Base-by-base conservation (phyloP, 78 protist genomes). In the Cavenderia fasciculata region DNA sequence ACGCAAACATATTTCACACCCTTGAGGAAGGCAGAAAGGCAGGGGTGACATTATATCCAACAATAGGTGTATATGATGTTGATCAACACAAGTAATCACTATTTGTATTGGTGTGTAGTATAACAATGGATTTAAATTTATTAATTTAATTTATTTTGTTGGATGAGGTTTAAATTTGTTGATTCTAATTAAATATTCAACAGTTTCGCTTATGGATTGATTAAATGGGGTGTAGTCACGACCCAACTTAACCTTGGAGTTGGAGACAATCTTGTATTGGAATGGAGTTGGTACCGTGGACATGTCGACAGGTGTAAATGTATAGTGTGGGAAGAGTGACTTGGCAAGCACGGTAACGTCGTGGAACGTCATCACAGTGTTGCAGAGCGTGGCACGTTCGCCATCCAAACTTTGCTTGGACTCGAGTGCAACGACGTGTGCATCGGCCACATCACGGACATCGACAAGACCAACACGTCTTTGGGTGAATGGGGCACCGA, bases 401-500 rank as follows among this genome's bases (percentile, higher is more conserved):
- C 12, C 66, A 12, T 77, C 74, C 12, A 47, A 36, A 16, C 63
- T 77, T 23, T 18, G 29, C 11, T 18, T n/a, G 34, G 87, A 40
- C 36, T 62, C 70, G 10, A 62, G 23, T 36, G 51, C 87, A 31
- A 40, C 23, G 10, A 61, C 23, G 33, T 59, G 70, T 8, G 71
- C 46, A 19, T 47, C 29, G 8, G 40, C 72, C 2, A 63, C 87
- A 63, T 77, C 87, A 12, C 71, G 59, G 19, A 77, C 52, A 63
- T 77, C 87, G 2, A 61, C 40, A 41, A 77, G n/a, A 77, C 87
- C 87, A 34, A 77, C 71, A 25, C 59, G 25, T 40, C 52, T 18
- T 7, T 18, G 61, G 33, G 31, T 7, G 6, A 21, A 23, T 14
- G 5, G 31, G 25, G 21, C 59, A 31, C 61, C 61, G 14, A 23